These are phyloP conservation scores for Fermentozyma sake DNA, from an alignment of 1,139 yeast species.

Conservation along the genomic window DNA sequence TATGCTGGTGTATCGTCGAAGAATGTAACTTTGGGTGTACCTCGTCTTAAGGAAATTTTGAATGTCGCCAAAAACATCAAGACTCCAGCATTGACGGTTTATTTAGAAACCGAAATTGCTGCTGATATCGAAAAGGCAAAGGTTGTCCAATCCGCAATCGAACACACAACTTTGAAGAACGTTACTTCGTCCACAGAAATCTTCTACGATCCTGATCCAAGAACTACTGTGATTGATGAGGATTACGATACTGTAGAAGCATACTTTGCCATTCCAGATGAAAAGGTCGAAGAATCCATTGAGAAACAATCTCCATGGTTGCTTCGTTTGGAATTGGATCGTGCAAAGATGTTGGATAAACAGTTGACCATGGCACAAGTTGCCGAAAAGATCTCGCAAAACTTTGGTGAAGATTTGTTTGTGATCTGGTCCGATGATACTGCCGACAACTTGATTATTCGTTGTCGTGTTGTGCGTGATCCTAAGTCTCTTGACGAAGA, in stretches of 20 bases:
- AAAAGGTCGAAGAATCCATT: constrained; percentile 87
- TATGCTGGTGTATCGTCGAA: constrained; percentile 99
- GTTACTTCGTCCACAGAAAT: constrained; percentile 98
- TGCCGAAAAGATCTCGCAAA: constrained; percentile 90
- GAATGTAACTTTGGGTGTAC: constrained; percentile 99
- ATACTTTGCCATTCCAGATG: constrained; percentile 96
- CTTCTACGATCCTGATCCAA: constrained; percentile 96
- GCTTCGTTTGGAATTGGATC: constrained; percentile 90
- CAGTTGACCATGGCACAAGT: constrained; percentile 98
- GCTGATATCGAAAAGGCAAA: constrained; percentile 91
- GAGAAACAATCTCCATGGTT: constrained; percentile 98
- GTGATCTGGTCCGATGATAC: constrained; percentile 99
- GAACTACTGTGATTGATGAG: constrained; percentile 90
- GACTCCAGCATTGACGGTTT: constrained; percentile 96
- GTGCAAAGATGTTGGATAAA: constrained; percentile 98
- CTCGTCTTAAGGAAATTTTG: constrained; percentile 97
- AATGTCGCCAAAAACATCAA: constrained; percentile 97
- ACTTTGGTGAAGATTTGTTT: constrained; percentile 90
- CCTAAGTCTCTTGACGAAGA: constrained; percentile 92
- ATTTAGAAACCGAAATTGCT: constrained; percentile 74
- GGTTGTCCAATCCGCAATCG: constrained; percentile 93
- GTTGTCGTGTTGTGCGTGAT: constrained; percentile 98
- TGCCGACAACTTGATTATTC: constrained; percentile 91
- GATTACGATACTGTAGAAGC: constrained; percentile 97
- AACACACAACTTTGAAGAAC: constrained; percentile 90